Evolutionary conservation across 2,329 filamentous ascomycete genomes (phyloP), one percentile per base, ranked within the genome.

Genomic region (Rachicladosporium sp.): DNA sequence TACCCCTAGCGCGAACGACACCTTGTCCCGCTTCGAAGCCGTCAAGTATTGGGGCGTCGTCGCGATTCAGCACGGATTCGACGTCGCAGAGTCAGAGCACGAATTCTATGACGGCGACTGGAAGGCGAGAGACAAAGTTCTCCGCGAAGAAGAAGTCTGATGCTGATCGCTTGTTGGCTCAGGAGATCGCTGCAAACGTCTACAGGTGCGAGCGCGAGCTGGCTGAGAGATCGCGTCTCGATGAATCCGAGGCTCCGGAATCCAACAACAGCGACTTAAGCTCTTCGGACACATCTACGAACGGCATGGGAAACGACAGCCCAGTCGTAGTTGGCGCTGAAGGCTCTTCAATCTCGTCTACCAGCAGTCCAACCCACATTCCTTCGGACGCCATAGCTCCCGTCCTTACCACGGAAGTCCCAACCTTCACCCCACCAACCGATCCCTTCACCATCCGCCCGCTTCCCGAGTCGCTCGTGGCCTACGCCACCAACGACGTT

Each of bases 401-500:
- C 15, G 15, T 19, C 15, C 15, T 19, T 19, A 19, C 15, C 15
- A 19, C 15, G 15, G 15, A 19, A 19, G 15, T 19, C 15, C 5
- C 15, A 19, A 19, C 15, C 15, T 19, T 19, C 15, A 19, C 15
- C 15, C 15, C 15, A 19, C 15, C 15, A 19, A 19, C 15, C 15
- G 15, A 35, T 7, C 10, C 30, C 12, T 31, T 19, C 10, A 23
- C 10, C 40, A 38, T 54, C 29, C 57, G 68, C 1, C 70, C 70
- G 0, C 42, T 73, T 3, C 33, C 42, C 1, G 10, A 45, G 3
- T 59, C 59, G 0, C 59, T 71, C 3, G 36, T 50, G 11, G 7
- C 43, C 0, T 74, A 73, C 51, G 72, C 68, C 43, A 53, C 57
- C 4, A 55, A 65, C 13, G 67, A 73, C 45, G 62, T 73, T 2